phyloP scores from a whole-genome alignment of 805 yeast genomes.

The Kodamaea lidongshanica region DNA sequence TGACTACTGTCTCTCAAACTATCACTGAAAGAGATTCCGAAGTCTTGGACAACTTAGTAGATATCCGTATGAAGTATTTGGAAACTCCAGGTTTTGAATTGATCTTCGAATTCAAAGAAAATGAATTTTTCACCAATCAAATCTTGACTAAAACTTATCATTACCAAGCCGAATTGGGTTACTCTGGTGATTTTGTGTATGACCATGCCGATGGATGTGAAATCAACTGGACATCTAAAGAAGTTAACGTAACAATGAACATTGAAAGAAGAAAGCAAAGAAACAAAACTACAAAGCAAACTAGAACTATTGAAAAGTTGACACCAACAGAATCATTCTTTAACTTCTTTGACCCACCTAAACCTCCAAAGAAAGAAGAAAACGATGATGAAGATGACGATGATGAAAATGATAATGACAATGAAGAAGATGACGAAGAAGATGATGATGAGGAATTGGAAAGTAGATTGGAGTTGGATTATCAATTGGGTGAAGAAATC shows the following conservation, averaged over 20 bases:
- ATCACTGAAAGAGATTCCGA: conserved; percentile 88
- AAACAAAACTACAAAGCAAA: conserved; percentile 92
- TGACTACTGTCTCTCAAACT: conserved; percentile 72
- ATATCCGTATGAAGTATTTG: conserved; percentile 74
- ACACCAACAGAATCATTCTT: conserved; percentile 94
- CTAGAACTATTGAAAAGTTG: conserved; percentile 89
- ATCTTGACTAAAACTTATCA: conserved; percentile 78
- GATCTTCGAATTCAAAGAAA: conserved; percentile 69
- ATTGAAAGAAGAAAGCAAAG: conserved; percentile 96
- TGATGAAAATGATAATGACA: conserved; percentile 41
- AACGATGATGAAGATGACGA: conserved; percentile 45
- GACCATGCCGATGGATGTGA: conserved; percentile 92
- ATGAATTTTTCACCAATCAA: conserved; percentile 71
- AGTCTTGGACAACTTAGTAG: conserved; percentile 60
- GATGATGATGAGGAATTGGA: conserved; percentile 73
- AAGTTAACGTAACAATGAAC: conserved; percentile 72
- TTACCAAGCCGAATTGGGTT: conserved; percentile 90
- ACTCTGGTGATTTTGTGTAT: conserved; percentile 92
- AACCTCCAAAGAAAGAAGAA: conserved; percentile 46
- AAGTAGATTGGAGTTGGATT: conserved; percentile 81
- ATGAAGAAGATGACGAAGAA: conserved; percentile 39
- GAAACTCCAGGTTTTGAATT: conserved; percentile 84
- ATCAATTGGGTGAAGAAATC: conserved; percentile 92
- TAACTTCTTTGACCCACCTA: conserved; percentile 93
- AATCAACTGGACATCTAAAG: conserved; percentile 78